Evolutionary conservation across 768 basidiomycete species (phyloP).

Genomic region (Termitomyces sp.): DNA sequence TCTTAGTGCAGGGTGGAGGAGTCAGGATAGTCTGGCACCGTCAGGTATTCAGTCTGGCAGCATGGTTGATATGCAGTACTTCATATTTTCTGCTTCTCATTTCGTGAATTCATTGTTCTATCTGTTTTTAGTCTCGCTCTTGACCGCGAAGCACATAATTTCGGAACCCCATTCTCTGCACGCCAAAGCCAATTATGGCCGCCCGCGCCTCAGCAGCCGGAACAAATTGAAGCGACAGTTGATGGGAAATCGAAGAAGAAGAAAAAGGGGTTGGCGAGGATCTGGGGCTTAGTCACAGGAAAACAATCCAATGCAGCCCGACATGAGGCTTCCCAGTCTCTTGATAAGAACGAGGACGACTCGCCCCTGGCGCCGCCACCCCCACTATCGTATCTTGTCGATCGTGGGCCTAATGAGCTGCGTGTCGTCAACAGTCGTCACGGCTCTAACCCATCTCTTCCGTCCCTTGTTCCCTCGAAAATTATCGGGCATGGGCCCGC

Average conservation of each 20-base stretch:
- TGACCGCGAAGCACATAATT: slow-evolving; percentile 53
- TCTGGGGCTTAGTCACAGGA: slow-evolving; percentile 74
- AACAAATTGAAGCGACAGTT: slow-evolving; percentile 31
- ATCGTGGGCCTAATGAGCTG: slow-evolving; percentile 50
- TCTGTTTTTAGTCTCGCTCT: slow-evolving; percentile 60
- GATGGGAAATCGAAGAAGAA: slow-evolving; percentile 70
- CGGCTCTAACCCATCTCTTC: slow-evolving; percentile 67
- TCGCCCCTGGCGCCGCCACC: slow-evolving; percentile 87
- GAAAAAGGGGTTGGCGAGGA: slow-evolving; percentile 72
- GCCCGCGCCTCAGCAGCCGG: slow-evolving; percentile 1
- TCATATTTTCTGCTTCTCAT: slow-evolving; percentile 18
- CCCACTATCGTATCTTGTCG: slow-evolving; percentile 83
- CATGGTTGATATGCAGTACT: slow-evolving; percentile 92
- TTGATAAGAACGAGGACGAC: slow-evolving; percentile 60
- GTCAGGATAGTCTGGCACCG: slow-evolving; percentile 78
- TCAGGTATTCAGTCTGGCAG: slow-evolving; percentile 76
- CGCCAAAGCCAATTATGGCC: slow-evolving; percentile 56
- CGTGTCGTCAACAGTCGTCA: slow-evolving; percentile 44
- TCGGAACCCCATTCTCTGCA: slow-evolving; percentile 27
- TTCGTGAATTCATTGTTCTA: slow-evolving; percentile 5
- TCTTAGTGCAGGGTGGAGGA: slow-evolving; percentile 68
- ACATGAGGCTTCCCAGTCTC: slow-evolving; percentile 32
- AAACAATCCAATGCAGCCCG: slow-evolving; percentile 35
- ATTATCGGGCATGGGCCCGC: slow-evolving; percentile 33
- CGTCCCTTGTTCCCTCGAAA: slow-evolving; percentile 56